Evolutionary conservation across 1,139 yeast genomes (phyloP), one percentile per base, ranked within the genome.

Genomic region (Candida sanyaensis): DNA sequence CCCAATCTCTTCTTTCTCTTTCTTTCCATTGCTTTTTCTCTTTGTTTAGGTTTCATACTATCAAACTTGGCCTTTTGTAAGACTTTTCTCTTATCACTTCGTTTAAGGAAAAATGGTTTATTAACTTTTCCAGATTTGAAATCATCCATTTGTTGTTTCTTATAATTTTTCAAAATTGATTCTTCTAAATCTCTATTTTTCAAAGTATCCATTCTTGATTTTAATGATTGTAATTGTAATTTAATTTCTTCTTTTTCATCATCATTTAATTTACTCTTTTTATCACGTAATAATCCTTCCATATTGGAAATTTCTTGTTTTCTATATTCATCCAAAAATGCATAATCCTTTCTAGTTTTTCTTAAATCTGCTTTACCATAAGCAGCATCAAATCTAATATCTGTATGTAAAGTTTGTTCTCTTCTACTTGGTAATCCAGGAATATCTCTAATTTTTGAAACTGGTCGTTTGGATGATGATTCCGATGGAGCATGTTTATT

Each of bases 1-100:
- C 97, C 96, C 63, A 92, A 77, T 65, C 89, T 82, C 80, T 86
- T 88, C 87, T 92, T 92, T 63, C 98, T 82, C 79, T 92, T 88
- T 64, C 97, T 81, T 69, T 91, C 97, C 80, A 93, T 81, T 36
- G 87, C 91, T 77, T 86, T 87, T 57, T 88, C 92, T 60, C 96
- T 80, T 64, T 93, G 97, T 51, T 79, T 77, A 41, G 86, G 73
- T 72, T 83, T 88, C 97, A 93, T 88, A 50, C 74, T 70, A 55
- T 89, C 95, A 71, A 86, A 93, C 67, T 88, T 88, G 66, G 93
- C 96, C 69, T 87, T 87, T 62, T 91, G 92, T 45, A 93, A 76
- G 63, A 93, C 78, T 70, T 88, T 90, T 53, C 95, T 75, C 73
- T 88, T 84, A 55, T 92, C 98, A 49, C 86, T 78, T 56, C 85